Conservation (phyloP, 2,329 filamentous ascomycete genomes). For the Aspergillus proliferans region DNA sequence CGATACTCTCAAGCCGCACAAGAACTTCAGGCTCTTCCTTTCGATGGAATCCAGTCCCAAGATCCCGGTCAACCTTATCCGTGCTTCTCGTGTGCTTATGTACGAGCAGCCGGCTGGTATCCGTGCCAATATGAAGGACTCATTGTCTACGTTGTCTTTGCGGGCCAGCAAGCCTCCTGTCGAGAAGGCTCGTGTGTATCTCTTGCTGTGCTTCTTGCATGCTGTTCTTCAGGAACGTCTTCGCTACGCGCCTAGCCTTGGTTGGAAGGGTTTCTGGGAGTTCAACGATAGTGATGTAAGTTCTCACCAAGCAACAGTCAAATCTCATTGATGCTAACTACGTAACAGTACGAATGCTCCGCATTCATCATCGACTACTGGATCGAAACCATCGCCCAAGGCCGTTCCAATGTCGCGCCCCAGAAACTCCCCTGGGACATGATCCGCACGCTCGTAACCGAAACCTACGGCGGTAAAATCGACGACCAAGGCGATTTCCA, state of each 20-base stretch:
- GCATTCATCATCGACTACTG: slow-evolving; percentile 93
- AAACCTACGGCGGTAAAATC: slow-evolving; percentile 97
- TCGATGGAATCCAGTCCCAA: slow-evolving; percentile 97
- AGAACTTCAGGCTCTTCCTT: slow-evolving; percentile 88
- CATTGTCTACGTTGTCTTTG: slow-evolving; percentile 72
- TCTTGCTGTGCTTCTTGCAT: slow-evolving; percentile 88
- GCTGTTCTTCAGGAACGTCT: slow-evolving; percentile 92
- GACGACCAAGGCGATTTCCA: slow-evolving; percentile 82
- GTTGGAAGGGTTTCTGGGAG: slow-evolving; percentile 99
- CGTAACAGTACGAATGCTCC: slow-evolving; percentile 81
- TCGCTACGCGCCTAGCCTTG: slow-evolving; percentile 85
- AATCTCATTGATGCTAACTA: slow-evolving; percentile 14
- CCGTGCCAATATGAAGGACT: slow-evolving; percentile 97
- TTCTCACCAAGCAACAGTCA: slow-evolving; percentile 21
- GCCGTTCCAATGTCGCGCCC: slow-evolving; percentile 86
- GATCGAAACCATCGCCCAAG: slow-evolving; percentile 75
- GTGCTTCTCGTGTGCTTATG: slow-evolving; percentile 89
- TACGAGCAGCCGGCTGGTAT: slow-evolving; percentile 98
- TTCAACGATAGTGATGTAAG: slow-evolving; percentile 98
- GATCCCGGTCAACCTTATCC: slow-evolving; percentile 92
- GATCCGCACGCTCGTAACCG: slow-evolving; percentile 79
- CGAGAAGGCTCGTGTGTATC: slow-evolving; percentile 81
- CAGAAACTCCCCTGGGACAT: slow-evolving; percentile 95
- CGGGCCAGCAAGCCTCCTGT: slow-evolving; percentile 76
- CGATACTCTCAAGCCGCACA: slow-evolving; percentile 87